Evolutionary conservation across 441 rosid species (phyloP).

Genomic region (Pelargonium cotyledonis): DNA sequence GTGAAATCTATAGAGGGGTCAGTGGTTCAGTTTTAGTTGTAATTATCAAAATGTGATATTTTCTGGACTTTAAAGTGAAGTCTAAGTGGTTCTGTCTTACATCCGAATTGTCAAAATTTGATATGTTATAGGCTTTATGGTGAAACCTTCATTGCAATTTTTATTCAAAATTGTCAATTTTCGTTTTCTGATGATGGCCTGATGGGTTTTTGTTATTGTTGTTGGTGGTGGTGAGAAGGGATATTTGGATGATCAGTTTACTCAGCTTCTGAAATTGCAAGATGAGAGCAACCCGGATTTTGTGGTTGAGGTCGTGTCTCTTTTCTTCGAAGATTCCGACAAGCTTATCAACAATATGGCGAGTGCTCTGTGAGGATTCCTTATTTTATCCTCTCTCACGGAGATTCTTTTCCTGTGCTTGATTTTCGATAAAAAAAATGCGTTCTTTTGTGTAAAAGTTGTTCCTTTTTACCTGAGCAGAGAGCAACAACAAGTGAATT

Average conservation of each 20-base stretch:
- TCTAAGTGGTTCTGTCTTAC: no score
- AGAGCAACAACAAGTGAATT: conserved; percentile 42
- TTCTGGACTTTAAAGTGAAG: no score
- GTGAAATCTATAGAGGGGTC: no score
- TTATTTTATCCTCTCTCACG: not conserved
- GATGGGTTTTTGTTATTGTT: no score
- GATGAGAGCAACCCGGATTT: conserved; percentile 71
- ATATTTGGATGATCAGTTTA: conserved; percentile 54
- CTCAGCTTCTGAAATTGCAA: conserved; percentile 53
- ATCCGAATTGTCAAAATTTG: no score
- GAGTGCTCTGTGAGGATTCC: conserved; percentile 37
- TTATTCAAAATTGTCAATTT: not conserved
- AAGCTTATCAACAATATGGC: conserved; percentile 54
- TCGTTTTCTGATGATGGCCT: conserved; percentile 7
- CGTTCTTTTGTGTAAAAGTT: not conserved
- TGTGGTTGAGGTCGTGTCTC: conserved; percentile 58
- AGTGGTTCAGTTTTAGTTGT: no score
- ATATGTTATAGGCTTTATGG: no score
- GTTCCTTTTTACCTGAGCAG: conserved; percentile 20
- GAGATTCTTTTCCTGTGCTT: not conserved
- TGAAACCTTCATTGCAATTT: not conserved
- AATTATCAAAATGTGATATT: no score
- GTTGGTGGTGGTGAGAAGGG: conserved; percentile 31
- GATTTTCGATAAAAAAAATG: conserved; percentile 1
- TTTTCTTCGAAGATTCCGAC: conserved; percentile 58